A percentile compares a stretch with the other conserved stretches of the same genome.
phyloP scores from a whole-genome alignment of 768 basidiomycete species.

The Leccinum disarticulatum region DNA sequence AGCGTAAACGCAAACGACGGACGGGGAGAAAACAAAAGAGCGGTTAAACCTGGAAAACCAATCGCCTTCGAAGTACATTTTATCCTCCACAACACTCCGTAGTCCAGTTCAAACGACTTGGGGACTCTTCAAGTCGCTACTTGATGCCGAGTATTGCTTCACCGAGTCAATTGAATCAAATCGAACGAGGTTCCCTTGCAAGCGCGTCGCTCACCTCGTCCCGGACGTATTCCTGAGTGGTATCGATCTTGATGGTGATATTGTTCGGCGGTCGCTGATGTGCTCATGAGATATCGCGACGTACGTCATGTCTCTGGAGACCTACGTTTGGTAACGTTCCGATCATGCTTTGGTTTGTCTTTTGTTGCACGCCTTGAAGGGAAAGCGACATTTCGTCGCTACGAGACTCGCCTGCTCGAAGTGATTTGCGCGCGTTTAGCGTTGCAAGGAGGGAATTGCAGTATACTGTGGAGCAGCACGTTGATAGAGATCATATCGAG shows the following conservation, averaged over 20 bases:
- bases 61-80: conserved; percentile 5
- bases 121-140: conserved; percentile 19
- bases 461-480: conserved; percentile 41
- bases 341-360: conserved; percentile 14
- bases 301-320: background rate
- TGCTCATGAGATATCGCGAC: background rate
- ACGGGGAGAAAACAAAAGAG: background rate
- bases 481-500: background rate
- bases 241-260: conserved; percentile 69
- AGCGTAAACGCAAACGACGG: conserved; percentile 1
- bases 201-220: conserved; percentile 34
- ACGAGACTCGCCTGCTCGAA: conserved; percentile 33
- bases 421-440: conserved; percentile 54
- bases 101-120: conserved; percentile 16
- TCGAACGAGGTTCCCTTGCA: background rate
- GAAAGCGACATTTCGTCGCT: conserved; percentile 34
- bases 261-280: conserved; percentile 39
- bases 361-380: conserved; percentile 31
- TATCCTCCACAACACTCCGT: background rate
- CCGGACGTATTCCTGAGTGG: conserved; percentile 53
- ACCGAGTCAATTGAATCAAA: background rate
- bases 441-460: conserved; percentile 63
- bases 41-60: conserved; percentile 2
- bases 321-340: conserved; percentile 15
- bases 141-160: conserved; percentile 24